Evolutionary conservation across 2,329 filamentous ascomycete species (phyloP), one percentile per base, ranked within the genome.

Genomic region (Penicillium sp.): DNA sequence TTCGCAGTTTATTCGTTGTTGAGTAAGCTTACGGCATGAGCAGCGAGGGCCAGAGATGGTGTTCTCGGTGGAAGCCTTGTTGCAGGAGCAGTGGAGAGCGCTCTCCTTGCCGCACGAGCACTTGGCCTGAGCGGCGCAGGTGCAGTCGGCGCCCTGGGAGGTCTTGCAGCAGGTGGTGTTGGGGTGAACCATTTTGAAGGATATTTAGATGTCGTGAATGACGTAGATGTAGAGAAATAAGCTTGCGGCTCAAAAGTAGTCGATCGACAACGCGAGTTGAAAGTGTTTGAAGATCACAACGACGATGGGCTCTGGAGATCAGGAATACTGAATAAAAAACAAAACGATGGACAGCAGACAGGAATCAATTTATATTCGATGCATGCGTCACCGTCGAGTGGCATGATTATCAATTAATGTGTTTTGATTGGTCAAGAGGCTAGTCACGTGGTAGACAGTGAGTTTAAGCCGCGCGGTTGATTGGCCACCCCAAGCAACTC

Each of bases 21-120:
- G 22, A 1, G 31, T 24, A 46, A 42, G 77, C 77, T 58, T 76
- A 81, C 90, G 83, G 79, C 91, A 95, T 40, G 88, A 91, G 80
- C 90, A 96, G 63, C 89, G 81, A 35, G 89, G 80, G 6, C 90
- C 90, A 6, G 78, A 72, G 50, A 89, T 70, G 36, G 76, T 75
- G 79, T 96, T 96, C 80, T 96, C 92, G 14, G 78, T 74, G 4
- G 80, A 58, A 4, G 91, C 82, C 73, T 90, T 92, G 65, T 84
- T 84, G 77, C 92, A 96, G 56, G 79, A 88, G 83, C 92, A 97
- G 71, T 92, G 81, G 44, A 96, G 84, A 44, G 92, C 92, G 4
- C 85, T 83, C 70, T 94, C 82, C 79, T 96, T 85, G 68, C 92
- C 92, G 72, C 92, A 97, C 14, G 90, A 95, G 83, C 91, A 96